A percentile compares a stretch with the other conserved stretches of the same genome.
Conservation (phyloP, 2,329 filamentous ascomycete genomes). For the Graphiopsis chlorocephala region DNA sequence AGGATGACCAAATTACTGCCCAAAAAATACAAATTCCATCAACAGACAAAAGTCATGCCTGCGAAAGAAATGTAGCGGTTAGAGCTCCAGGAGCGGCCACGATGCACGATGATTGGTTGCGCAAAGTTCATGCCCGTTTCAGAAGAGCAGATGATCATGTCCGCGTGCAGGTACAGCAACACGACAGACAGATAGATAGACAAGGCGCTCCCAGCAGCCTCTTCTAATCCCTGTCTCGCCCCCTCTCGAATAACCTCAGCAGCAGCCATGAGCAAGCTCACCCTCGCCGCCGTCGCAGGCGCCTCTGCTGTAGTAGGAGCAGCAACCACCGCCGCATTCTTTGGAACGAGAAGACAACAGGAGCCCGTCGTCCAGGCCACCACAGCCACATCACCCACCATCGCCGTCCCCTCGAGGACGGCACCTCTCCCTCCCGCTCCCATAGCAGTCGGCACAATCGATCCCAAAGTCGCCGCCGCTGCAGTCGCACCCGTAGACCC, state of each 20-base stretch:
- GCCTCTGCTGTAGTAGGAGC: slow-evolving; percentile 49
- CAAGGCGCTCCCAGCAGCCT: neutral
- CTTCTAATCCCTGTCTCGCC: neutral
- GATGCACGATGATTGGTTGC: slow-evolving; percentile 5
- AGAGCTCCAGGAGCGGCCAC: neutral
- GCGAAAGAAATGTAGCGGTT: neutral
- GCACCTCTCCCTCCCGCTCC: slow-evolving; percentile 28
- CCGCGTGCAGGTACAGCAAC: neutral
- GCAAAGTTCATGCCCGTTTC: neutral
- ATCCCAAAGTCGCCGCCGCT: slow-evolving; percentile 22
- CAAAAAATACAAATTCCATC: neutral
- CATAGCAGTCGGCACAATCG: slow-evolving; percentile 24
- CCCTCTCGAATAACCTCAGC: neutral
- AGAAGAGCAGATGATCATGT: slow-evolving; percentile 6
- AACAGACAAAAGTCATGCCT: neutral
- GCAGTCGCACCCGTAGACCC: slow-evolving; percentile 44
- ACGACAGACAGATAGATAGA: neutral
- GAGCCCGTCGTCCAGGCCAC: slow-evolving; percentile 31
- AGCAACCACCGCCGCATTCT: slow-evolving; percentile 48
- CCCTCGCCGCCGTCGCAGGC: slow-evolving; percentile 49
- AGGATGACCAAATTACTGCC: neutral
- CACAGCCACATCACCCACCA: slow-evolving; percentile 34
- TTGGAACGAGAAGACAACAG: slow-evolving; percentile 34
- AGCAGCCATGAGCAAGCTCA: slow-evolving; percentile 49
- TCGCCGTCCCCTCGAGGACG: slow-evolving; percentile 26